Percentiles rank a stretch among this genome's conserved stretches.
Evolutionary conservation across 305 asterid genomes (phyloP).

Genomic region (Fraxinus floribunda): DNA sequence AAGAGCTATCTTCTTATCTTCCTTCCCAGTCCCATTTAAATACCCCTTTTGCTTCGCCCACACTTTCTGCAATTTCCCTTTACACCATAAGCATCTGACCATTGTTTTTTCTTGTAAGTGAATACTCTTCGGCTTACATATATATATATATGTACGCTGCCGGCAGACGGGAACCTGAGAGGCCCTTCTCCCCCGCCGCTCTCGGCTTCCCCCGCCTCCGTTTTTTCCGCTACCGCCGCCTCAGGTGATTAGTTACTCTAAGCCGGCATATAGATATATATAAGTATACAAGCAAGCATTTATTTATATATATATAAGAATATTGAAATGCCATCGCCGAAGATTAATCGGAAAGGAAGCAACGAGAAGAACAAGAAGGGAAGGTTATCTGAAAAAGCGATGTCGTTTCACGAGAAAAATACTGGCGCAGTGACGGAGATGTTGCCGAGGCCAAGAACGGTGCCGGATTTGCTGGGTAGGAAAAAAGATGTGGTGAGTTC

Average conservation of each 20-base stretch:
- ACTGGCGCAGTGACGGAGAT: conserved; percentile 18
- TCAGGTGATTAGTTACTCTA: conserved; percentile 17
- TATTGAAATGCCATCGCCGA: conserved; percentile 44
- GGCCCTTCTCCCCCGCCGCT: conserved; percentile 22
- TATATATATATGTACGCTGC: conserved; percentile 24
- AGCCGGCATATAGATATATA: neutral
- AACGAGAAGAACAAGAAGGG: conserved; percentile 45
- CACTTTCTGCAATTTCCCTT: neutral
- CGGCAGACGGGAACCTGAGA: conserved; percentile 35
- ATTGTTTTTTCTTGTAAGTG: neutral
- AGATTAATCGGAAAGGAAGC: conserved; percentile 34
- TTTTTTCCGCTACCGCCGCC: conserved; percentile 38
- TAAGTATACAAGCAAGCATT: neutral
- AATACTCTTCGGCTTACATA: neutral
- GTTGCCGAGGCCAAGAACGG: conserved; percentile 44
- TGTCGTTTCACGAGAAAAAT: conserved; percentile 38
- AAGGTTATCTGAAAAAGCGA: conserved; percentile 39
- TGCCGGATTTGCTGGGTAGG: conserved; percentile 37
- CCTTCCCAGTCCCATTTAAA: neutral
- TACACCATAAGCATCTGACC: neutral
- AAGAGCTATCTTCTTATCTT: neutral
- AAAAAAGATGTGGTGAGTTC: conserved; percentile 14
- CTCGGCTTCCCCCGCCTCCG: conserved; percentile 40
- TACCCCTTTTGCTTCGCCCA: neutral
- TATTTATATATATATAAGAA: neutral